Evolutionary conservation across 371 early-diverging fungal genomes (phyloP).

Genomic region (Lichtheimia hyalospora): DNA sequence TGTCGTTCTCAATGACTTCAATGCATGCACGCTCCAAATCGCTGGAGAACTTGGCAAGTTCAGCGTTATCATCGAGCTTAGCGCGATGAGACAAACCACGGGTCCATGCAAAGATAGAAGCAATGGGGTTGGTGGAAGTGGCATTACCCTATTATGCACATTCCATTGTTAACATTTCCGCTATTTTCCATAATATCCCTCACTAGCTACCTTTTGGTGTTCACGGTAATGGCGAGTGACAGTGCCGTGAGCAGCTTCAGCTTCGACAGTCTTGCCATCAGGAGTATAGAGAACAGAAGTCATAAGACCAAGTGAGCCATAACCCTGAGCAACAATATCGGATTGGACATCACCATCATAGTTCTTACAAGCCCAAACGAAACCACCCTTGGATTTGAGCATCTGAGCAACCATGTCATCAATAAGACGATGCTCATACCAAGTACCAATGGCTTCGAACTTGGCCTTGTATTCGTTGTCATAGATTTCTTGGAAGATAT

Average conservation of each 20-base stretch:
- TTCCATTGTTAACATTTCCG: neutral
- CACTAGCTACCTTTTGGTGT: constrained; percentile 77
- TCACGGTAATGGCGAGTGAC: constrained; percentile 97
- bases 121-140: constrained; percentile 96
- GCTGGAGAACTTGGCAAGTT: constrained; percentile 72
- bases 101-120: constrained; percentile 98
- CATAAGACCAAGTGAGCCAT: constrained; percentile 92
- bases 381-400: constrained; percentile 93
- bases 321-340: constrained; percentile 94
- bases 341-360: constrained; percentile 96
- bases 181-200: neutral
- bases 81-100: constrained; percentile 96
- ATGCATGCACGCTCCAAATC: constrained; percentile 89
- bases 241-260: constrained; percentile 97
- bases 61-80: constrained; percentile 82
- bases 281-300: constrained; percentile 94
- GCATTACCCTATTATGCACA: constrained; percentile 60
- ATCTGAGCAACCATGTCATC: constrained; percentile 99
- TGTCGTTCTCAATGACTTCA: constrained; percentile 82
- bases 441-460: constrained; percentile 78
- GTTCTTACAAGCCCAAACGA: constrained; percentile 96
- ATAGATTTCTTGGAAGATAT: constrained; percentile 92
- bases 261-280: constrained; percentile 93
- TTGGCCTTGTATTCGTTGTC: constrained; percentile 71
- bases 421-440: constrained; percentile 97